Evolutionary conservation across 192 early-diverging fungal genomes (phyloP).

Genomic region (Mortierella alpina): DNA sequence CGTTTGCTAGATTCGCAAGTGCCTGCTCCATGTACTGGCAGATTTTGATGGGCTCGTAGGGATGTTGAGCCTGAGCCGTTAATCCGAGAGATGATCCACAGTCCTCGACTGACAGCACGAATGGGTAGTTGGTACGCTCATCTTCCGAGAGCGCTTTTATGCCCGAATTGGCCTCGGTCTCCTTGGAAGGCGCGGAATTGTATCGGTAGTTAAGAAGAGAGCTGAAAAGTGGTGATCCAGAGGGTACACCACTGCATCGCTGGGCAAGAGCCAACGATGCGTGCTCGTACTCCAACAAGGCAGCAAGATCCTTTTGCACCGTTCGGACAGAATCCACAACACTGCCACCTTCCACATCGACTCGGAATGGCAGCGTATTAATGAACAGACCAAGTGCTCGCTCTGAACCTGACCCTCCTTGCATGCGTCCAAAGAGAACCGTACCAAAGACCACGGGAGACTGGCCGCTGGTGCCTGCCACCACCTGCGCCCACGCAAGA

Average conservation of each 20-base stretch:
- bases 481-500: neutral
- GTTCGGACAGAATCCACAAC: conserved; percentile 4
- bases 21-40: conserved; percentile 5
- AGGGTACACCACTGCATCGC: conserved; percentile 1
- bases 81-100: neutral
- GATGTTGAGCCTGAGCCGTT: neutral
- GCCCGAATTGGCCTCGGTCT: neutral
- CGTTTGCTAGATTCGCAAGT: neutral
- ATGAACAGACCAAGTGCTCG: conserved; percentile 1
- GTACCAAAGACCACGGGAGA: no score
- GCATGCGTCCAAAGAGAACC: no score
- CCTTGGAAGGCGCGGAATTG: neutral
- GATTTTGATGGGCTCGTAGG: neutral
- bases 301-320: neutral
- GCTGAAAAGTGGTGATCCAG: conserved; percentile 9
- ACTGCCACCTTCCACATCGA: neutral
- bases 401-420: neutral
- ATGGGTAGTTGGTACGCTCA: conserved; percentile 16
- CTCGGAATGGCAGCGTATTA: conserved; percentile 3
- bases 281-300: neutral
- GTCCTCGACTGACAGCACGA: conserved; percentile 4
- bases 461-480: no score
- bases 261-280: neutral
- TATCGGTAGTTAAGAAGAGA: conserved; percentile 1
- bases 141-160: neutral